These are phyloP conservation scores for Sporisorium reilianum DNA, from an alignment of 1,284 basidiomycete species.

Conservation along the genomic window DNA sequence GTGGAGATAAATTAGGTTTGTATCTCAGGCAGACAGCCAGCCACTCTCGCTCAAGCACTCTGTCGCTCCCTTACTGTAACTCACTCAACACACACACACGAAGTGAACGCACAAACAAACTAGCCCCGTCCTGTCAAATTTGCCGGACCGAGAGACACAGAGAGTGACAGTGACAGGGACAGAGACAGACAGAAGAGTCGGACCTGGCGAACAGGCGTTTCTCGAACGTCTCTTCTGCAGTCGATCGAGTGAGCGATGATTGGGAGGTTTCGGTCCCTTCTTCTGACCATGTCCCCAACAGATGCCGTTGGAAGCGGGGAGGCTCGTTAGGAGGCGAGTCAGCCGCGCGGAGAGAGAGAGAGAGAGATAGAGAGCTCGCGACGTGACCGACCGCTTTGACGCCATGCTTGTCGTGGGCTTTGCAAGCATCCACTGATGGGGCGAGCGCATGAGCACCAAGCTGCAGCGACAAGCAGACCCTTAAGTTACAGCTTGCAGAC, in stretches of 20 bases:
- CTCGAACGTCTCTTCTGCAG: too few species aligned
- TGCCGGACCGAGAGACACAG: too few species aligned
- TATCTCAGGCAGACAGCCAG: too few species aligned
- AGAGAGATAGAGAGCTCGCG: not conserved
- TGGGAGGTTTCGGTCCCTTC: too few species aligned
- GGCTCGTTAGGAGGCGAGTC: not conserved
- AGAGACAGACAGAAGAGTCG: too few species aligned
- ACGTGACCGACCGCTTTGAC: not conserved
- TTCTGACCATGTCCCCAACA: too few species aligned
- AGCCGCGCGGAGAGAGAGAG: too few species aligned
- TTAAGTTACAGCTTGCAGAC: not conserved
- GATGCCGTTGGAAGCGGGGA: not conserved
- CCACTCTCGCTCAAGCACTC: not conserved
- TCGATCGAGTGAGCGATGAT: too few species aligned
- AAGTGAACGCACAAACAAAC: not conserved
- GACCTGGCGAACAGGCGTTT: too few species aligned
- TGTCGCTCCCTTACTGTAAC: too few species aligned
- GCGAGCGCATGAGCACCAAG: not conserved
- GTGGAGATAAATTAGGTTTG: not conserved
- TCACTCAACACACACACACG: too few species aligned
- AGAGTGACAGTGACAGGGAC: too few species aligned
- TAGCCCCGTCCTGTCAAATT: not conserved
- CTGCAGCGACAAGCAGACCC: not conserved
- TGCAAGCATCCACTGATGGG: not conserved
- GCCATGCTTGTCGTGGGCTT: not conserved